phyloP scores from a whole-genome alignment of 768 basidiomycete species.

The Rubroboletus pulcherrimus region DNA sequence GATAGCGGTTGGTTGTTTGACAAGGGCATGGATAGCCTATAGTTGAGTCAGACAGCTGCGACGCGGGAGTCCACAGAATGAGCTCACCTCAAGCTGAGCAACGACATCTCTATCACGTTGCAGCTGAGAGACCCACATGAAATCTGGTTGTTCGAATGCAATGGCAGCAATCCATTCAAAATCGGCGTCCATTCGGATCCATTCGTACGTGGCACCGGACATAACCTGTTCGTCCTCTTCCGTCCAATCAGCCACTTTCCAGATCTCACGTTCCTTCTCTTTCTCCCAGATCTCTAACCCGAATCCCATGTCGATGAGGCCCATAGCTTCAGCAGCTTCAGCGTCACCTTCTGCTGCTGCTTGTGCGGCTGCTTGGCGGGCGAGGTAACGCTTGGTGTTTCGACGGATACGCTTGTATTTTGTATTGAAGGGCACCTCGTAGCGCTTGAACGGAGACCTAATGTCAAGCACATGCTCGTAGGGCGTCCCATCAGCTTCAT shows the following conservation, averaged over 20 bases:
- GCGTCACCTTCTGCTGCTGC: constrained; percentile 90
- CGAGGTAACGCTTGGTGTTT: constrained; percentile 94
- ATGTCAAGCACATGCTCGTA: constrained; percentile 98
- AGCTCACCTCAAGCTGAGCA: constrained; percentile 88
- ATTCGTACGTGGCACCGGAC: constrained; percentile 96
- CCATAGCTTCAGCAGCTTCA: constrained; percentile 91
- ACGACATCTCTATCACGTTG: constrained; percentile 95
- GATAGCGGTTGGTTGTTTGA: constrained; percentile 76
- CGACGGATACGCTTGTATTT: constrained; percentile 96
- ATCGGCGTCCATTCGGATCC: constrained; percentile 98
- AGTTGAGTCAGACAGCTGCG: constrained; percentile 9
- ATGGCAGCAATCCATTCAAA: constrained; percentile 98
- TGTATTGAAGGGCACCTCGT: constrained; percentile 97
- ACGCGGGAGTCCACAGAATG: not conserved
- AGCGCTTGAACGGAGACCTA: constrained; percentile 81
- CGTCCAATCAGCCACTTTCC: constrained; percentile 98
- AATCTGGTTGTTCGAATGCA: constrained; percentile 92
- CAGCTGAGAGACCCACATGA: constrained; percentile 97
- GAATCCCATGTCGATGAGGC: constrained; percentile 92
- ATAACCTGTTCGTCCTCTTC: constrained; percentile 93
- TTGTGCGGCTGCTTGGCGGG: constrained; percentile 87
- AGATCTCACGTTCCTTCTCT: constrained; percentile 85
- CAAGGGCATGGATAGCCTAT: constrained; percentile 87
- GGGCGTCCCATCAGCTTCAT: constrained; percentile 98
- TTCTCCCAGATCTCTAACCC: constrained; percentile 96